These are phyloP conservation scores for Drechslerella dactyloides DNA, from an alignment of 2,329 filamentous ascomycete genomes.

Conservation along the genomic window DNA sequence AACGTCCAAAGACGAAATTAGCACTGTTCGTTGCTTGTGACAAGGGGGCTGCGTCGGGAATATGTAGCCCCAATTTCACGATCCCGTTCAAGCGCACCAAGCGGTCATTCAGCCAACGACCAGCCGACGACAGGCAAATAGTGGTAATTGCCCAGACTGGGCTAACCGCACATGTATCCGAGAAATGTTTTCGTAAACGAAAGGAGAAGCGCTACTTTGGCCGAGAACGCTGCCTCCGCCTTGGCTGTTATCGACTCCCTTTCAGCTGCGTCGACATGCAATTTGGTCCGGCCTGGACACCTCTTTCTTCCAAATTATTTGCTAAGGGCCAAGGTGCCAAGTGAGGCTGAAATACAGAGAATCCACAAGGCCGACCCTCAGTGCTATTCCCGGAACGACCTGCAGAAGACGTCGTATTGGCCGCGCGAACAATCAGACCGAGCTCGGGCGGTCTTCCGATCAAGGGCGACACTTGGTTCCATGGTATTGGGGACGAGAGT, in stretches of 20 bases:
- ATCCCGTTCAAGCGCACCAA: not conserved
- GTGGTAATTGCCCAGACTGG: not conserved
- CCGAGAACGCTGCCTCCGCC: not conserved
- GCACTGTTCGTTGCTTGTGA: constrained; percentile 21
- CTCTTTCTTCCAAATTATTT: constrained; percentile 20
- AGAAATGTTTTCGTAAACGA: not conserved
- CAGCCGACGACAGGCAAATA: not conserved
- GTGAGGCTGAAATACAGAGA: constrained; percentile 33
- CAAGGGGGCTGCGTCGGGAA: not conserved
- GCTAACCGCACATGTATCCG: not conserved
- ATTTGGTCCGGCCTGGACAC: not conserved
- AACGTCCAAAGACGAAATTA: constrained; percentile 43
- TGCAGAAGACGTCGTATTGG: too few relatives aligned
- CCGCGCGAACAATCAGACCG: too few relatives aligned
- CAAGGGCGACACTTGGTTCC: not conserved
- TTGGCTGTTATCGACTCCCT: not conserved
- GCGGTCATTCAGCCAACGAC: not conserved
- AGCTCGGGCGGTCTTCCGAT: too few relatives aligned
- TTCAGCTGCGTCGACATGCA: not conserved
- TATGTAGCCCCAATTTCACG: not conserved
- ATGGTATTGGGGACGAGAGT: not conserved
- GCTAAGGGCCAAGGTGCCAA: constrained; percentile 34
- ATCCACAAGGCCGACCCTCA: not conserved
- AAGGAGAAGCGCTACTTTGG: not conserved
- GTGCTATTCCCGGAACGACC: not conserved